Evolutionary conservation across 2,329 filamentous ascomycete species (phyloP), one percentile per base, ranked within the genome.

Genomic region (Ophiostoma novo-ulmi): DNA sequence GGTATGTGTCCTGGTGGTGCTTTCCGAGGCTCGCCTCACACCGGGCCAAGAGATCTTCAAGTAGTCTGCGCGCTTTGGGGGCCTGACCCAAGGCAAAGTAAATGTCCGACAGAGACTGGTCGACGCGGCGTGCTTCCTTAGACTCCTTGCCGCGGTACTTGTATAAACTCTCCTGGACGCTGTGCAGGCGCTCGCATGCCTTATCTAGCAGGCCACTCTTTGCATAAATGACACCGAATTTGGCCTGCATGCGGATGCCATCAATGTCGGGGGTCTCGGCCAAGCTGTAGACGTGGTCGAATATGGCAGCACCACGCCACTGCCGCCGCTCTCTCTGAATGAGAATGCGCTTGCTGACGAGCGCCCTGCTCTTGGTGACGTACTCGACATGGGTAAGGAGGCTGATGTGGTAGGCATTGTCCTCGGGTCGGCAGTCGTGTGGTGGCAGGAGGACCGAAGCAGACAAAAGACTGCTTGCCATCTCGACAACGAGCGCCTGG

Each of bases 371-470:
- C 22, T 69, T 38, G 36, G 36, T 5, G 36, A 69, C 68, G 26
- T 63, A 36, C 8, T 69, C 68, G 8, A 69, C 55, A 20, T 69
- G 68, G 5, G 68, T n/a, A 7, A 41, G 68, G 11, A 69, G 36
- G 22, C 38, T 55, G 10, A 63, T 26, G 67, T 69, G 67, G 52
- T 61, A 69, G 8, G 36, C 35, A n/a, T 55, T 52, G 48, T 69
- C 67, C 31, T 36, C 44, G 5, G 36, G 31, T 20, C 26, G 58
- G 31, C 35, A 61, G n/a, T 52, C 67, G 10, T 61, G 48, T 35
- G 67, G 67, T 10, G 67, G 67, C 67, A 69, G 48, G 20, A 69
- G 10, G 48, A 69, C 58, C 44, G 67, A 69, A 8, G 67, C 67
- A 8, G 67, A 20, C 5, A 69, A 52, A 17, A 69, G 44, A 20